Evolutionary conservation across 2,329 filamentous ascomycete species (phyloP), one percentile per base, ranked within the genome.

Genomic region (Graphium sp.): DNA sequence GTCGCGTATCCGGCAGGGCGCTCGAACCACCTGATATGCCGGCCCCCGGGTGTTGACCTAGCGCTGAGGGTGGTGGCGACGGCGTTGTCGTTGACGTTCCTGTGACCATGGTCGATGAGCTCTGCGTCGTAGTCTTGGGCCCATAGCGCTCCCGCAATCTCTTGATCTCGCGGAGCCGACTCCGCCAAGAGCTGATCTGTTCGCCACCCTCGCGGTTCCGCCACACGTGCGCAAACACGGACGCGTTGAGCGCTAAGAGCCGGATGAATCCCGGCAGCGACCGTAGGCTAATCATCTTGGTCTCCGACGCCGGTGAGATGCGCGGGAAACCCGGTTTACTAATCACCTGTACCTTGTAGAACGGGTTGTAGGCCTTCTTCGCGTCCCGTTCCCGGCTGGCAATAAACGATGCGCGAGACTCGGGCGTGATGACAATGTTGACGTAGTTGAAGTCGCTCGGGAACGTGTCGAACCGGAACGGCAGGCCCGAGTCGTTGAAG

Each of bases 371-470:
- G 3, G 39, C 38, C 9, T 40, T 39, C 23, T 15, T 15, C 26
- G 6, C 23, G 29, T 7, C 7, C 19, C 19, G 10, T 22, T 29
- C 10, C 19, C n/a, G 11, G 20, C 14, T 16, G 27, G 78, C 73
- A 21, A 82, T 64, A 43, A 85, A 87, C 3, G 76, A 78, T 3
- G 74, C 73, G 22, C 75, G 66, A 5, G 83, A 85, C 35, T 85
- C 80, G 1, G 89, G 89, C 3, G 81, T 82, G 44, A 98, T 87
- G 41, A 95, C 78, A 42, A 98, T 95, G 47, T 94, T 84, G 46
- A 98, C 84, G 45, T 81, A 93, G 46, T 94, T 95, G 60, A 98
- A 93, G 32, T 87, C 79, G 1, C 84, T 91, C 1, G 83, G 83
- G 41, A 98, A 92, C 0, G 82, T 93, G 46, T 93, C 72, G 46